These are phyloP conservation scores for Tephrocybe rancida DNA, from an alignment of 768 basidiomycete genomes.

Conservation along the genomic window DNA sequence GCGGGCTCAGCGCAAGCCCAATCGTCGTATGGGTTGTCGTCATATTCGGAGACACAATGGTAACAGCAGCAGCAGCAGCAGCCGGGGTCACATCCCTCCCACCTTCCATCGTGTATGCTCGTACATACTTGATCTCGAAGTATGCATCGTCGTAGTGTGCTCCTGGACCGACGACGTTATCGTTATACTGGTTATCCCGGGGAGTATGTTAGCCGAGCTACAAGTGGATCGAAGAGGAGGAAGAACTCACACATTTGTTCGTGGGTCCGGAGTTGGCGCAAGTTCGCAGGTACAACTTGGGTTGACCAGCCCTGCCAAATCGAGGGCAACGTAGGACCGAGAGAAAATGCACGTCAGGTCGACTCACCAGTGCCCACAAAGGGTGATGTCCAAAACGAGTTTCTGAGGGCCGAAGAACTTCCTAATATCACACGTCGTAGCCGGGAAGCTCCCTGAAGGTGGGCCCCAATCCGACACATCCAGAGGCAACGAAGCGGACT, in stretches of 20 bases:
- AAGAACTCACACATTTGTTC: slow-evolving; percentile 33
- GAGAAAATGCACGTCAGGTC: background rate
- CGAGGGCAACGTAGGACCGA: background rate
- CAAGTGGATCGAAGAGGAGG: background rate
- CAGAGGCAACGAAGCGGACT: slow-evolving; percentile 26
- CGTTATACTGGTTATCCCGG: slow-evolving; percentile 38
- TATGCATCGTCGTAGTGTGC: slow-evolving; percentile 47
- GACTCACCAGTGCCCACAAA: slow-evolving; percentile 49
- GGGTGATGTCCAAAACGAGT: slow-evolving; percentile 54
- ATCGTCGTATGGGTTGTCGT: slow-evolving; percentile 6
- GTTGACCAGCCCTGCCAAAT: slow-evolving; percentile 43
- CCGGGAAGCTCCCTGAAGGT: slow-evolving; percentile 42
- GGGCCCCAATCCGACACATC: slow-evolving; percentile 44
- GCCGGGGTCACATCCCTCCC: slow-evolving; percentile 26
- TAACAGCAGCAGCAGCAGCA: slow-evolving; percentile 18
- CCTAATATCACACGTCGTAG: slow-evolving; percentile 41
- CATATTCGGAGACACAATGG: slow-evolving; percentile 5
- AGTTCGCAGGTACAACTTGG: slow-evolving; percentile 36
- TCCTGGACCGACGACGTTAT: slow-evolving; percentile 50
- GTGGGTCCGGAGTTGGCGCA: slow-evolving; percentile 38
- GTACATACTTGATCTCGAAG: slow-evolving; percentile 70
- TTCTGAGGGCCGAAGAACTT: slow-evolving; percentile 47
- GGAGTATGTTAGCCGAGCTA: background rate
- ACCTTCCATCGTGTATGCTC: slow-evolving; percentile 39
- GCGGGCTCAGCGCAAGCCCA: slow-evolving; percentile 18